Conservation (phyloP, 73 alveolate species). For the Blepharisma japonicum region DNA sequence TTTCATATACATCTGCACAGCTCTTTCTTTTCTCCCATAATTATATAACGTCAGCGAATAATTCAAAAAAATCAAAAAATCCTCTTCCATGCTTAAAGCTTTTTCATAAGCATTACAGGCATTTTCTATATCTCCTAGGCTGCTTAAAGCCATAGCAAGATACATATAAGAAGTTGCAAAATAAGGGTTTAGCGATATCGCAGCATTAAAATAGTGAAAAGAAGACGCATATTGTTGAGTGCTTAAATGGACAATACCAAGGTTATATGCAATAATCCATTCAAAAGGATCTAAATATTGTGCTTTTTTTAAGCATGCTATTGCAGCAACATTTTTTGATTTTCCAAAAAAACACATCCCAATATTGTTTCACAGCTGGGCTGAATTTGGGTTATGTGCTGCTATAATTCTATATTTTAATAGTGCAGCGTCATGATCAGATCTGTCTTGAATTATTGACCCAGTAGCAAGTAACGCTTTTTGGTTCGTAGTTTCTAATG, state of each 20-base stretch:
- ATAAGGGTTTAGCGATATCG: conserved; percentile 77
- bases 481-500: conserved; percentile 84
- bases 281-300: conserved; percentile 87
- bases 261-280: conserved; percentile 87
- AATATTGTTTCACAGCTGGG: conserved; percentile 95
- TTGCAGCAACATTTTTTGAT: conserved; percentile 91
- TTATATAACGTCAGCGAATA: conserved; percentile 65
- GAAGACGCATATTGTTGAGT: conserved; percentile 84
- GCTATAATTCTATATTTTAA: conserved; percentile 81
- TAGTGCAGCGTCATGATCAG: conserved; percentile 90
- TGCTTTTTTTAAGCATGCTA: conserved; percentile 91
- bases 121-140: conserved; percentile 76
- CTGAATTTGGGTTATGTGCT: conserved; percentile 88
- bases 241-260: conserved; percentile 78
- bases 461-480: conserved; percentile 93
- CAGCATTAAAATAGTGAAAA: conserved; percentile 86
- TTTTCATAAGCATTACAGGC: conserved; percentile 79
- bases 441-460: conserved; percentile 80
- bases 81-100: conserved; percentile 69
- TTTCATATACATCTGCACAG: conserved; percentile 56
- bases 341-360: conserved; percentile 97
- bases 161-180: conserved; percentile 73
- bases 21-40: conserved; percentile 61
- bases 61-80: conserved; percentile 69
- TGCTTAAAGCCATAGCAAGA: conserved; percentile 75